Base-by-base conservation (phyloP, 495 filamentous ascomycete genomes). In the Aspergillus egyptiacus region DNA sequence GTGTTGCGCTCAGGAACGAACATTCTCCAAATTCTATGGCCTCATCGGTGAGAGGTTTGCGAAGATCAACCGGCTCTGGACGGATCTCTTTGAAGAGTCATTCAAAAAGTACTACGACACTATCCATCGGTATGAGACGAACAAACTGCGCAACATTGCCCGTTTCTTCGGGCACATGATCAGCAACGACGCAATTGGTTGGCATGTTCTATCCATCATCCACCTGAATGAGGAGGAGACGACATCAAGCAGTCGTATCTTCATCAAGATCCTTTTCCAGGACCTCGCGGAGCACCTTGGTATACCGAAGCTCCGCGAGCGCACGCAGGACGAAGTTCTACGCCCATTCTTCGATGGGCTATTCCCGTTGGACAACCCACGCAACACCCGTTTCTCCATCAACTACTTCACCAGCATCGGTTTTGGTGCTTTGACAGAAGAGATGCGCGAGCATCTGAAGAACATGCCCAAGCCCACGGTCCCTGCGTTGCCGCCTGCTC, bases 361-460 rank as follows among this genome's bases (percentile, higher is more conserved):
- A 7, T 99, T 99, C 78, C 94, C 93, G 0, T 60, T 61, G 30
- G 89, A 96, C 59, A 87, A 91, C 59, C 81, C 88, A 6, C 81
- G 85, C 48, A 89, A 95, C 66, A 91, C 88, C 11, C 83, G 93
- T 34, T 99, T 99, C 74, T 87, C 91, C 15, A 94, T 97, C 80
- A 99, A 99, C 66, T 99, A 95, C 71, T 97, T 97, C 66, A 99
- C 93, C 6, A 89, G 87, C 56, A 91, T 99, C 63, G 89, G 89
- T 50, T 90, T 99, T 84, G 93, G 93, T 66, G 80, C 76, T 24
- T 69, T 99, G 54, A 99, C 93, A 10, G 94, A 97, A 55, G 86
- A 89, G 55, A 96, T 97, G 91, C 82, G 93, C 57, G 87, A 89
- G 55, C 82, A 81, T 61, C 71, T 97, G 46, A 87, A 89, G 62